These are phyloP conservation scores for Linderina pennispora DNA, from an alignment of 192 early-diverging fungal species.

Conservation along the genomic window DNA sequence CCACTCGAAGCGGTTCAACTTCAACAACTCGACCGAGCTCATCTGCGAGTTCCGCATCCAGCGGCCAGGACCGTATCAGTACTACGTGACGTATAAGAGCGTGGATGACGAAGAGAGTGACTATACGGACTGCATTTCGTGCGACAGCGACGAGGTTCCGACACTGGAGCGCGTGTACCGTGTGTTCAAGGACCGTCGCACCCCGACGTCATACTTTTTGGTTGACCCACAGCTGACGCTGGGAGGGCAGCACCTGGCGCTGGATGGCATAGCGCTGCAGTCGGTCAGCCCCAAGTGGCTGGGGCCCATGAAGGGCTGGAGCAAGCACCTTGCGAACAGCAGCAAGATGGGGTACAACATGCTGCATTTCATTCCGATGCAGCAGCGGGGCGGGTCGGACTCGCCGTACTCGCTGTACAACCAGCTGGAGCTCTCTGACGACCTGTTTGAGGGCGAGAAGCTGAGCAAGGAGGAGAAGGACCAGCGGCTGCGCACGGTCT, in stretches of 20 bases:
- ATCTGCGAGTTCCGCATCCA: conserved; percentile 59
- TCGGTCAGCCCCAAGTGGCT: conserved; percentile 98
- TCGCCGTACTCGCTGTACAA: conserved; percentile 98
- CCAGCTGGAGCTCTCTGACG: conserved; percentile 84
- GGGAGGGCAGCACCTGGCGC: conserved; percentile 53
- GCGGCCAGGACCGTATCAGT: conserved; percentile 80
- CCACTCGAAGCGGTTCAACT: conserved; percentile 30
- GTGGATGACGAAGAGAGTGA: conserved; percentile 16
- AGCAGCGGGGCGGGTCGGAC: conserved; percentile 84
- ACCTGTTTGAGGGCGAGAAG: conserved; percentile 66
- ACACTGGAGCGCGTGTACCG: conserved; percentile 34
- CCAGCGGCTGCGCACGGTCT: conserved; percentile 52
- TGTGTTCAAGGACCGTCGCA: conserved; percentile 25
- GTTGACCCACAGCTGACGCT: conserved; percentile 83
- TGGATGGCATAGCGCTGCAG: conserved; percentile 86
- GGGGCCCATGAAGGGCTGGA: conserved; percentile 76
- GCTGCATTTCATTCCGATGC: conserved; percentile 96
- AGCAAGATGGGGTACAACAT: conserved; percentile 89
- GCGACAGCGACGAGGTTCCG: conserved; percentile 15
- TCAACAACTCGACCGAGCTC: conserved; percentile 52
- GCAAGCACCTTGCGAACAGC: conserved; percentile 61
- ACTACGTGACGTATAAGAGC: conserved; percentile 67
- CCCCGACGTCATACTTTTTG: conserved; percentile 61
- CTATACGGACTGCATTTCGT: conserved; percentile 9
- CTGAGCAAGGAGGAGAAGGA: conserved; percentile 50